These are phyloP conservation scores for Colletotrichum sp. DNA, from an alignment of 2,329 filamentous ascomycete species.

Conservation along the genomic window DNA sequence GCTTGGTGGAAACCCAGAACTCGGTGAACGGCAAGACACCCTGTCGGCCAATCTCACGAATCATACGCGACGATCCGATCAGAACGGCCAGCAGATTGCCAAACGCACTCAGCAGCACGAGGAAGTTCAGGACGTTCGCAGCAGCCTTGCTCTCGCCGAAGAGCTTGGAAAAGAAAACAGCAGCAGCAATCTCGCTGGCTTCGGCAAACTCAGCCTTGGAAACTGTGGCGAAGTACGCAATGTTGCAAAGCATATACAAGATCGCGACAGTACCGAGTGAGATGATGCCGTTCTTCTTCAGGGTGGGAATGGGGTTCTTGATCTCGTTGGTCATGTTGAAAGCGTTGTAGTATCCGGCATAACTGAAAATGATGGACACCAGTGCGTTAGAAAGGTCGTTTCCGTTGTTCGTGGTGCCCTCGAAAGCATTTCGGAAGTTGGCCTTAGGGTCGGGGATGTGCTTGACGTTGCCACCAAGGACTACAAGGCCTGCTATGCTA, in stretches of 20 bases:
- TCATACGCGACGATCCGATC: slow-evolving; percentile 58
- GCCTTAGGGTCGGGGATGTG: slow-evolving; percentile 33
- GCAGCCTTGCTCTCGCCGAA: slow-evolving; percentile 53
- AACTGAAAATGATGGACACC: slow-evolving; percentile 64
- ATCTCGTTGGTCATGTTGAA: slow-evolving; percentile 69
- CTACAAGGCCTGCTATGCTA: slow-evolving; percentile 64
- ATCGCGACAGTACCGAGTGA: slow-evolving; percentile 57
- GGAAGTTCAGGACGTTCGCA: slow-evolving; percentile 58
- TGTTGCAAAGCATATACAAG: slow-evolving; percentile 63
- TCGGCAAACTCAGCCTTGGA: slow-evolving; percentile 57
- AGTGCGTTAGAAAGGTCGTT: slow-evolving; percentile 51
- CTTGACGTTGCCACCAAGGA: slow-evolving; percentile 48
- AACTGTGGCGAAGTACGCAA: slow-evolving; percentile 63
- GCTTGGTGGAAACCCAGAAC: slow-evolving; percentile 67
- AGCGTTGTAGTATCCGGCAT: slow-evolving; percentile 61
- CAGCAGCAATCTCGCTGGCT: slow-evolving; percentile 59
- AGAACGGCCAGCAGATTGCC: slow-evolving; percentile 63
- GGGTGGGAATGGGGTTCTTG: slow-evolving; percentile 61
- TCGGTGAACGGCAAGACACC: slow-evolving; percentile 64
- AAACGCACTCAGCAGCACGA: slow-evolving; percentile 62
- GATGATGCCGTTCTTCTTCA: slow-evolving; percentile 53
- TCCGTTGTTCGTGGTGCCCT: slow-evolving; percentile 37
- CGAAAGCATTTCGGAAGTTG: slow-evolving; percentile 42
- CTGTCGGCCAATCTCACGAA: slow-evolving; percentile 67
- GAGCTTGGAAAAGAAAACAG: slow-evolving; percentile 63